A percentile compares a stretch with the other conserved stretches of the same genome.
Conservation (phyloP, 192 early-diverging fungal genomes). For the Geosiphon pyriformis region DNA sequence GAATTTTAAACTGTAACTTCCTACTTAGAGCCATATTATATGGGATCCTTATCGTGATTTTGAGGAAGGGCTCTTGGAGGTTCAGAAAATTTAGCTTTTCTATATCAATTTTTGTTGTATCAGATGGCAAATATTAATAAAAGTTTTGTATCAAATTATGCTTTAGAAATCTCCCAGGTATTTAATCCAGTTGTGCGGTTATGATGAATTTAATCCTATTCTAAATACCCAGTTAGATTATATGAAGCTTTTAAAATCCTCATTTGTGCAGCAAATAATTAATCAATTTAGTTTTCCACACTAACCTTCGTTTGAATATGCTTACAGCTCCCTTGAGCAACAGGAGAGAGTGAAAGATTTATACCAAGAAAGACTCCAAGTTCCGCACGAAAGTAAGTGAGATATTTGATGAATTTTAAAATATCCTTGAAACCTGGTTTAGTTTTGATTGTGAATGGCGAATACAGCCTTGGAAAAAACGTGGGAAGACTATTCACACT, state of each 20-base stretch:
- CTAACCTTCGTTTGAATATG: no score
- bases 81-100: not conserved
- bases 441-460: constrained; percentile 19
- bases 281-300: not conserved
- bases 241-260: no score
- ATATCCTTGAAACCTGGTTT: no score
- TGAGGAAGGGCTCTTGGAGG: constrained; percentile 46
- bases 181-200: no score
- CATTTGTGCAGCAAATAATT: not conserved
- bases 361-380: constrained; percentile 34
- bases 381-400: constrained; percentile 42
- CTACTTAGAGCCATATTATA: constrained; percentile 50
- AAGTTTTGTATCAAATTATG: no score
- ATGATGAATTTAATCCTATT: no score
- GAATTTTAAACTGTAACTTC: not conserved
- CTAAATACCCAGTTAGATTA: no score
- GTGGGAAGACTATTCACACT: constrained; percentile 55
- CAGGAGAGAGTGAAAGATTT: constrained; percentile 31
- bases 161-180: constrained; percentile 4
- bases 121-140: not conserved
- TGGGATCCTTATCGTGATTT: constrained; percentile 61
- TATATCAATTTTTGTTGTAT: no score
- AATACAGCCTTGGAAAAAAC: constrained; percentile 52
- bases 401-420: no score
- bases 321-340: not conserved